Base-by-base conservation (phyloP, 2,329 filamentous ascomycete species). In the Cyphellophora europaea region DNA sequence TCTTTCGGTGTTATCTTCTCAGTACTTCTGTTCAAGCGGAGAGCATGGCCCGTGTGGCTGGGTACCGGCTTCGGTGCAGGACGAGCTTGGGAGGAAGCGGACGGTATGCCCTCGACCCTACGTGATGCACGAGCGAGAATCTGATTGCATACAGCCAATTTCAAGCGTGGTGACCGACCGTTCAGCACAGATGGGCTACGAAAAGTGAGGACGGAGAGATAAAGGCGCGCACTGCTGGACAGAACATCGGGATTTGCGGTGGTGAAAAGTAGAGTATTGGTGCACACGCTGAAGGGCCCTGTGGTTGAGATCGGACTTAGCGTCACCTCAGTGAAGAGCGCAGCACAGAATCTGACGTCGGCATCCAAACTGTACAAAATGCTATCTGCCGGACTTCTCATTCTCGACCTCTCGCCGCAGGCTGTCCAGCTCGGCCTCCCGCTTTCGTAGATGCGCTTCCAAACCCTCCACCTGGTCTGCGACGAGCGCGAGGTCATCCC, bases 1-100 rank as follows among this genome's bases (percentile, higher is more conserved):
- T 86, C 83, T 51, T 98, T 98, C 67, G 91, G 91, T 59, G 82
- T 98, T 61, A 85, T 98, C 66, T 96, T 98, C 72, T 96, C 91
- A 43, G 88, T 98, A 43, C 82, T 98, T 40, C 68, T 98, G 37
- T 98, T 98, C 77, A 94, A 93, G 75, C 82, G 93, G 64, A 81
- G 91, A 68, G 85, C 91, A 49, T 98, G 89, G 86, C 91, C 91
- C 38, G 91, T 88, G n/a, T 91, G 86, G 59, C 76, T 94, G 49
- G 91, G 91, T 48, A 73, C 89, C 36, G 91, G 91, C 38, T 96
- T 98, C 61, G 91, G 93, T 59, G 88, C 88, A 46, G 91, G 91
- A 53, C 79, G 93, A 55, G 91, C 91, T 39, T 98, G 93, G 71
- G 91, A 98, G 65, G 91, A 98, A 71, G 95, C 91, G 66, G 94